Conservation (phyloP, 1,284 basidiomycete species). For the Sporisorium sorghi region DNA sequence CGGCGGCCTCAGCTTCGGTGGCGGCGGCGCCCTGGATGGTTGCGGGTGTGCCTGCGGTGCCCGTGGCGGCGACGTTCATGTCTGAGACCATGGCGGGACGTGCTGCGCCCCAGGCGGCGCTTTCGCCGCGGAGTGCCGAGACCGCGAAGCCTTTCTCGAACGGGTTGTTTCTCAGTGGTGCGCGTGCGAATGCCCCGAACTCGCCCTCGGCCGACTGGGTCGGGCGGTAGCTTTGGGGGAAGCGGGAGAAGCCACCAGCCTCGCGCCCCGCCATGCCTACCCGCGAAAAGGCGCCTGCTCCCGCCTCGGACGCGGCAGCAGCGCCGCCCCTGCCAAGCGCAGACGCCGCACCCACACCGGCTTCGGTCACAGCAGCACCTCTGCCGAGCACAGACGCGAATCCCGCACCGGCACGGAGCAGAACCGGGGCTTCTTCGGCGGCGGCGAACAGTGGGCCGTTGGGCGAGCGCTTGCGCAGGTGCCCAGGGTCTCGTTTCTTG, state of each 20-base stretch:
- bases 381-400: not conserved
- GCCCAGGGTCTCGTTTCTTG: conserved; percentile 20
- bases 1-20: conserved; percentile 3
- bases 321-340: not conserved
- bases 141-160: not conserved
- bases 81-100: conserved; percentile 17
- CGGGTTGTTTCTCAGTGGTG: not conserved
- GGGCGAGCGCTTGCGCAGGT: conserved; percentile 13
- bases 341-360: conserved; percentile 2
- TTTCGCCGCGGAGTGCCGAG: not conserved
- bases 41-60: conserved; percentile 6
- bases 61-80: not conserved
- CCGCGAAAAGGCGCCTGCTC: not conserved
- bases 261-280: not conserved
- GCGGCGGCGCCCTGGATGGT: conserved; percentile 7
- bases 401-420: conserved; percentile 1
- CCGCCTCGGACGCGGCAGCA: not conserved
- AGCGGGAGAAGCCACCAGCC: not conserved
- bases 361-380: conserved; percentile 7
- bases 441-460: not conserved
- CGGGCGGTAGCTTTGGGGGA: not conserved
- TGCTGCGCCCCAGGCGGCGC: not conserved
- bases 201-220: not conserved
- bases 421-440: not conserved
- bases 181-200: not conserved